Conservation (phyloP, 78 protist genomes). For the Dictyostelium intermedium region DNA sequence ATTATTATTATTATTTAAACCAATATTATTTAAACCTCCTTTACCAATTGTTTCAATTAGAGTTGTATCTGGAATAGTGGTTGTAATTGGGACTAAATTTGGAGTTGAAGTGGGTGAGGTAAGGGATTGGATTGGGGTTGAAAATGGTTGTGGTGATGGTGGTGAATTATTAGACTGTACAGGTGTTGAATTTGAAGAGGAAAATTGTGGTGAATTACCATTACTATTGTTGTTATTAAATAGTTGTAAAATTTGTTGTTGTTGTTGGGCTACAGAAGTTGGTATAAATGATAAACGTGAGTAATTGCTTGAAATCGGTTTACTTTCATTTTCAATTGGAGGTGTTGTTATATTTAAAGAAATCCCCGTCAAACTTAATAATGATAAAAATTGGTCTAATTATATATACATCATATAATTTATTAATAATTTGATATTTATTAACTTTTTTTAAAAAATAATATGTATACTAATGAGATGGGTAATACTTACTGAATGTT, state of each 20-base stretch:
- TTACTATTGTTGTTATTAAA: neutral
- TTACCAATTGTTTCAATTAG: neutral
- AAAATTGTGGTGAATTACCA: neutral
- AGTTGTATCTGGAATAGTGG: neutral
- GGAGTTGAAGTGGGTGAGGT: neutral
- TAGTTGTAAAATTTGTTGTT: neutral
- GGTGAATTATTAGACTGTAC: neutral
- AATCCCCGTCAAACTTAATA: neutral
- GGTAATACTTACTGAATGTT: neutral
- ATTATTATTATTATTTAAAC: neutral
- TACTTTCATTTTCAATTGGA: neutral
- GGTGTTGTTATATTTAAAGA: neutral
- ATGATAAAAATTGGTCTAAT: neutral
- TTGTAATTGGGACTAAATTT: neutral
- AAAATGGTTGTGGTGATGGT: neutral
- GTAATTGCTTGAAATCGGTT: neutral
- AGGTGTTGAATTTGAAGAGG: neutral
- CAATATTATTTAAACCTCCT: neutral
- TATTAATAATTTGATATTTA: neutral
- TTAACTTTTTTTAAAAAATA: too few species aligned
- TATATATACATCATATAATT: too few species aligned
- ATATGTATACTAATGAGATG: too few species aligned
- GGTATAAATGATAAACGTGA: constrained; percentile 4
- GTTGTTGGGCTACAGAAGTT: neutral
- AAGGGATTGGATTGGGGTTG: neutral